Conservation (phyloP, 257 asterid species). For the Verbena officinalis region DNA sequence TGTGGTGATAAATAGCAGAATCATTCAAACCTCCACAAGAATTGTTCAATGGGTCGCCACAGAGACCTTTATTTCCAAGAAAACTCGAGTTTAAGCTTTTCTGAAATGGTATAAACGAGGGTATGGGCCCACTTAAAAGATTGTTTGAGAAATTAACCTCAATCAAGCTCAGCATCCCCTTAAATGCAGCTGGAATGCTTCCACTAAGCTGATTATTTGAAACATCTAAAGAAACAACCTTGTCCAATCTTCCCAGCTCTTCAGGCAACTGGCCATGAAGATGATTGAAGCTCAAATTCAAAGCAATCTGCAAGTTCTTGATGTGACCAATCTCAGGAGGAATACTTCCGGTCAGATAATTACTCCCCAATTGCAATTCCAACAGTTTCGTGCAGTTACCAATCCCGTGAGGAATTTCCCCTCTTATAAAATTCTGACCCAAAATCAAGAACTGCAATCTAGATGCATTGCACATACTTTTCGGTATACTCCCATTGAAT, state of each 20-base stretch:
- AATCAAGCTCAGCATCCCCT: slow-evolving; percentile 91
- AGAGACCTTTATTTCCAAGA: slow-evolving; percentile 77
- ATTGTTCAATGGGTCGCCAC: slow-evolving; percentile 79
- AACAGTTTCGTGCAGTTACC: slow-evolving; percentile 86
- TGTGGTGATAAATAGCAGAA: slow-evolving; percentile 63
- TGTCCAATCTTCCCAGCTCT: slow-evolving; percentile 87
- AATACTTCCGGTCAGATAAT: slow-evolving; percentile 69
- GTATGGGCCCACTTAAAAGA: slow-evolving; percentile 74
- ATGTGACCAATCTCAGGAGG: slow-evolving; percentile 86
- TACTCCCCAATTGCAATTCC: slow-evolving; percentile 77
- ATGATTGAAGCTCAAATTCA: slow-evolving; percentile 82
- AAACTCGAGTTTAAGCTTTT: slow-evolving; percentile 85
- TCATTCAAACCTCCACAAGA: slow-evolving; percentile 60
- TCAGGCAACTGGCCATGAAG: slow-evolving; percentile 79
- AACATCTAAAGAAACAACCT: slow-evolving; percentile 85
- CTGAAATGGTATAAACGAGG: slow-evolving; percentile 79
- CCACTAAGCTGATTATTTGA: slow-evolving; percentile 87
- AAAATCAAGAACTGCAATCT: slow-evolving; percentile 76
- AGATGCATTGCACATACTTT: slow-evolving; percentile 70
- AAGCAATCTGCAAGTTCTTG: slow-evolving; percentile 82
- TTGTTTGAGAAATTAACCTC: slow-evolving; percentile 92
- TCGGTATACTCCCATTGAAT: slow-evolving; percentile 72
- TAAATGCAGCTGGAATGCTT: slow-evolving; percentile 65
- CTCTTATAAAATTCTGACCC: slow-evolving; percentile 64
- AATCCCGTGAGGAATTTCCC: slow-evolving; percentile 77